Evolutionary conservation across 2,329 filamentous ascomycete species (phyloP), one percentile per base, ranked within the genome.

Genomic region (Beauveria caledonica): DNA sequence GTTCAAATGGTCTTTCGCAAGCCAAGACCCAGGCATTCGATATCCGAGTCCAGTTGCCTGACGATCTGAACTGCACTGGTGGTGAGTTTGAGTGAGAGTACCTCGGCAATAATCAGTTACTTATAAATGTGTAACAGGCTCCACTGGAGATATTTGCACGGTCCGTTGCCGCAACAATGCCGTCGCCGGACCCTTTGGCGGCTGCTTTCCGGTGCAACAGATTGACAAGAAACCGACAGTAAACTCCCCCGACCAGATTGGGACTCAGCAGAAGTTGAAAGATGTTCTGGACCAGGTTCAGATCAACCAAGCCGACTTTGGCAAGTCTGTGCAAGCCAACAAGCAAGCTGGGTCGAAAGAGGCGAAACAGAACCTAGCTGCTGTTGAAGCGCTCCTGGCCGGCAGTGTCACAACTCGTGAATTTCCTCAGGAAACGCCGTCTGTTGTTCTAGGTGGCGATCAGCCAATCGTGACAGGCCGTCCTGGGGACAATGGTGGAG

Each of bases 91-190:
- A 36, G 33, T 36, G 33, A 36, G 11, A 13, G 9, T 36, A 36
- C 11, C 33, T 36, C 33, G 33, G 11, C 33, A 36, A 36, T 13
- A 13, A 13, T 36, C 11, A 13, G 4, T 36, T 36, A 36, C 13
- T 2, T 39, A 5, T 8, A 15, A 17, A 42, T 9, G 6, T 8
- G 25, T 9, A 17, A 4, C 1, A 78, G 78, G 72, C 8, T 82
- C 82, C 0, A 82, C 81, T 1, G 84, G 84, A 48, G 80, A 83
- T 59, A 67, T 84, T 44, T 84, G 81, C 74, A 85, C 82, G 1
- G 75, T 85, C 21, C 78, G 83, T 40, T 85, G 83, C 74, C 76
- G 81, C 21, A 86, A 86, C 73, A 81, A 78, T 60, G 80, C 81
- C 4, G 70, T 78, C 3, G 80, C 80, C 10, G 81, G 81, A 5